phyloP scores from a whole-genome alignment of 2,329 filamentous ascomycete species.

The Canariomyces notabilis region DNA sequence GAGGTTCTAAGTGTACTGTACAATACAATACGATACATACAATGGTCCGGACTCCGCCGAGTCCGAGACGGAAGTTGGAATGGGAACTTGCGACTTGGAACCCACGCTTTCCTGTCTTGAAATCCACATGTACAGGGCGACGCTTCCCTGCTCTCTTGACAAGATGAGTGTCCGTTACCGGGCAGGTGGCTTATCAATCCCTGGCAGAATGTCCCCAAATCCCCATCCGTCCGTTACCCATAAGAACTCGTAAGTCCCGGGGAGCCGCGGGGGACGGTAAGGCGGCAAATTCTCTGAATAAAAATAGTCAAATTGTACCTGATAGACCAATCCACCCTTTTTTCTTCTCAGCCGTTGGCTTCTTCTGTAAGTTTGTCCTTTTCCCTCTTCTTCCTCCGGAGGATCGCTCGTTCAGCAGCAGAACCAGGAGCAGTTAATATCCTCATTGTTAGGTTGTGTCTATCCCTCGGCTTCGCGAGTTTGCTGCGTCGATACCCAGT shows the following conservation, averaged over 20 bases:
- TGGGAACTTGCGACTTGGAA: no score
- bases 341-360: no score
- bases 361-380: no score
- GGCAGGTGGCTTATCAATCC: not conserved
- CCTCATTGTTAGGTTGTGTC: no score
- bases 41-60: no score
- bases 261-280: slow-evolving; percentile 15
- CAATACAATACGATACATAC: no score
- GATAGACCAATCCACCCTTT: no score
- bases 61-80: no score
- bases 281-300: slow-evolving; percentile 14
- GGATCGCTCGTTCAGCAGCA: not conserved
- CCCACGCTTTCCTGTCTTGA: no score
- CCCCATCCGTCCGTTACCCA: slow-evolving; percentile 4
- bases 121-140: not conserved
- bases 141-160: not conserved
- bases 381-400: slow-evolving; percentile 4
- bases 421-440: no score
- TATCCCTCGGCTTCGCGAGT: not conserved
- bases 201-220: slow-evolving; percentile 3
- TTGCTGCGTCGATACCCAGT: slow-evolving; percentile 7
- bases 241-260: slow-evolving; percentile 2
- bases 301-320: slow-evolving; percentile 5
- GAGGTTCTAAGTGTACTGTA: no score
- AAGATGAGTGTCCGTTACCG: slow-evolving; percentile 16